phyloP scores from a whole-genome alignment of 2,329 filamentous ascomycete genomes.

The Pseudovirgaria hyperparasitica region DNA sequence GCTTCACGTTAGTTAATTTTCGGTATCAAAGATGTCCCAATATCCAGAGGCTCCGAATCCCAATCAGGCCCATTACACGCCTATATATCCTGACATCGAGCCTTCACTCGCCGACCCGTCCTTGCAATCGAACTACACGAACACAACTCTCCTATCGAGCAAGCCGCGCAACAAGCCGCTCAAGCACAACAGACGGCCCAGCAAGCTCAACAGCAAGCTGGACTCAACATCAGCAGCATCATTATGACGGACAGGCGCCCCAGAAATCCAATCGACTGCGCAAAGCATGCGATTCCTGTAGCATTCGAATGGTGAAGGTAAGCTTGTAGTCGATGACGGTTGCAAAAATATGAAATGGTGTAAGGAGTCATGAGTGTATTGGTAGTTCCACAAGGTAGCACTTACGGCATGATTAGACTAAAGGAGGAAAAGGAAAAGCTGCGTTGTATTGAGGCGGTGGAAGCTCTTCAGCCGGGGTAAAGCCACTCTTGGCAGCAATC shows the following conservation, averaged over 20 bases:
- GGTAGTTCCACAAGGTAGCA: too few relatives aligned
- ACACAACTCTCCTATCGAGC: constrained; percentile 20
- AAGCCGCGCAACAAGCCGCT: constrained; percentile 15
- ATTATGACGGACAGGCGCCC: too few relatives aligned
- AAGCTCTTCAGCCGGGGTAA: too few relatives aligned
- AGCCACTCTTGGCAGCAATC: too few relatives aligned
- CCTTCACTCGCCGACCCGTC: constrained; percentile 5
- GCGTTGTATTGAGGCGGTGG: too few relatives aligned
- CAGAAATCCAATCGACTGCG: constrained; percentile 24
- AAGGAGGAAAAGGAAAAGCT: too few relatives aligned
- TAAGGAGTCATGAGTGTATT: too few relatives aligned
- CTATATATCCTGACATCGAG: constrained; percentile 13
- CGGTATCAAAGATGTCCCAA: constrained; percentile 9
- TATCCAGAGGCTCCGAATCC: constrained; percentile 13
- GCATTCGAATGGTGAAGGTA: constrained; percentile 28
- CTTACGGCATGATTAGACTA: too few relatives aligned
- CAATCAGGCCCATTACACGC: constrained; percentile 20
- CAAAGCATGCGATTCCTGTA: constrained; percentile 30
- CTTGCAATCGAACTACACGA: constrained; percentile 5
- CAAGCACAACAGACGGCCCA: constrained; percentile 6
- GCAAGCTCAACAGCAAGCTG: constrained; percentile 1
- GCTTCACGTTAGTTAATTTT: too few relatives aligned
- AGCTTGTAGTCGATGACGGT: constrained; percentile 1
- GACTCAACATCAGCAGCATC: constrained; percentile 8
- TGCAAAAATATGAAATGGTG: too few relatives aligned